Base-by-base conservation (phyloP, 2,329 filamentous ascomycete species). In the Fusarium coicis region DNA sequence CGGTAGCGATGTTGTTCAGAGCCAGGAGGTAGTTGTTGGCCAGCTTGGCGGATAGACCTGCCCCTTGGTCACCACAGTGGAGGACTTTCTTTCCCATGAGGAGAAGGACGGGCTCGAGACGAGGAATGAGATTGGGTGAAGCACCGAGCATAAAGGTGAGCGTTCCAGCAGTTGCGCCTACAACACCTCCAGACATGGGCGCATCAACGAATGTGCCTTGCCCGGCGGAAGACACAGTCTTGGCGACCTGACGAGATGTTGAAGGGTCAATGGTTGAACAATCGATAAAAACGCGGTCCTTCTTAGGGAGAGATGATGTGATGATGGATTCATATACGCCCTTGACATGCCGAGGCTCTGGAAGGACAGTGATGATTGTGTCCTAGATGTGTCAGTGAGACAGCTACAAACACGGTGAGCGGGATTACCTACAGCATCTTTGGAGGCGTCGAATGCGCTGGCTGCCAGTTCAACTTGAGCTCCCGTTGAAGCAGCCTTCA, bases 1-100 rank as follows among this genome's bases (percentile, higher is more conserved):
- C 89, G 5, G 89, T 90, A 9, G 88, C 90, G 65, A 92, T 95
- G 83, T 99, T 99, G 86, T 95, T 97, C 76, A 98, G 91, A 8
- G 95, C 96, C 7, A 99, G 87, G 34, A 98, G 89, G 81, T 99
- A 99, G 83, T 99, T 99, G 85, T 99, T 99, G 59, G 96, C 95
- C 37, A 99, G 87, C 84, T 99, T 99, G 43, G 93, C 96, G 16
- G 94, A 93, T 3, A 99, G 88, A 0, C 96, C 96, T 5, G 93
- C 90, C 16, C 95, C 95, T 74, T 97, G 95, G 2, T 87, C 87
- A 8, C 96, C 96, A 77, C 97, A 93, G 81, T 97, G 95, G 69
- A 97, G 87, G 9, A 97, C 92, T 67, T 92, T 92, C 79, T 91
- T 91, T 60, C 96, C 96, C 95, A 99, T 98, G 68, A 90, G 86